phyloP scores from a whole-genome alignment of 2,329 filamentous ascomycete genomes.

The Fusarium nygamai region DNA sequence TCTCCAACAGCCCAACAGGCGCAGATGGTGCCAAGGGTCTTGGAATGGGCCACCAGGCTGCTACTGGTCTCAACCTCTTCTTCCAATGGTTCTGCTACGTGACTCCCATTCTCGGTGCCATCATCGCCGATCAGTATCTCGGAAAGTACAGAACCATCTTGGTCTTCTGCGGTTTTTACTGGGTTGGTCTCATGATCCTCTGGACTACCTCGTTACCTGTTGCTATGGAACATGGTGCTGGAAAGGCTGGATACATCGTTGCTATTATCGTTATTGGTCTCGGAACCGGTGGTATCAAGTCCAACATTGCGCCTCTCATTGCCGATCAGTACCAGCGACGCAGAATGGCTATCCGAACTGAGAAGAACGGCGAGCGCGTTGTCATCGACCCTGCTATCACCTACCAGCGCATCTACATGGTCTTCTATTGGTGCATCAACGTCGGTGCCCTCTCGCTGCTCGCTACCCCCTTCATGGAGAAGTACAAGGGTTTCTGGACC shows the following conservation, averaged over 20 bases:
- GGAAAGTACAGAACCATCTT: conserved; percentile 72
- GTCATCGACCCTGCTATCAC: conserved; percentile 74
- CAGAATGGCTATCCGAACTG: conserved; percentile 59
- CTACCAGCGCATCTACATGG: conserved; percentile 75
- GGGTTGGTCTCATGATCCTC: conserved; percentile 64
- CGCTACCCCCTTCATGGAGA: conserved; percentile 74
- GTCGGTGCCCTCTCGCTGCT: conserved; percentile 75
- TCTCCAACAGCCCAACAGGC: conserved; percentile 50
- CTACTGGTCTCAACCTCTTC: conserved; percentile 64
- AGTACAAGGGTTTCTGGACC: conserved; percentile 73
- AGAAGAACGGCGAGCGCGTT: conserved; percentile 65
- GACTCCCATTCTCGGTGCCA: conserved; percentile 60
- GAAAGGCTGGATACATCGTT: conserved; percentile 62
- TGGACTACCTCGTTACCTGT: conserved; percentile 59
- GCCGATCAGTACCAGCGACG: conserved; percentile 72
- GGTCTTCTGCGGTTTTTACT: conserved; percentile 66
- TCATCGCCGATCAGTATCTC: conserved; percentile 66
- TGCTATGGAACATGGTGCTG: conserved; percentile 50
- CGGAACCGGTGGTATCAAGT: conserved; percentile 76
- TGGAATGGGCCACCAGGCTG: conserved; percentile 63
- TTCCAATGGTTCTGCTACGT: conserved; percentile 64
- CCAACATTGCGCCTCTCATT: conserved; percentile 67
- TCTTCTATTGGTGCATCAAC: conserved; percentile 81
- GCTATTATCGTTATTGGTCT: conserved; percentile 71
- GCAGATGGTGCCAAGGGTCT: conserved; percentile 59